Conservation (phyloP, 108 stramenopile genomes). For the Poteriospumella lacustris region DNA sequence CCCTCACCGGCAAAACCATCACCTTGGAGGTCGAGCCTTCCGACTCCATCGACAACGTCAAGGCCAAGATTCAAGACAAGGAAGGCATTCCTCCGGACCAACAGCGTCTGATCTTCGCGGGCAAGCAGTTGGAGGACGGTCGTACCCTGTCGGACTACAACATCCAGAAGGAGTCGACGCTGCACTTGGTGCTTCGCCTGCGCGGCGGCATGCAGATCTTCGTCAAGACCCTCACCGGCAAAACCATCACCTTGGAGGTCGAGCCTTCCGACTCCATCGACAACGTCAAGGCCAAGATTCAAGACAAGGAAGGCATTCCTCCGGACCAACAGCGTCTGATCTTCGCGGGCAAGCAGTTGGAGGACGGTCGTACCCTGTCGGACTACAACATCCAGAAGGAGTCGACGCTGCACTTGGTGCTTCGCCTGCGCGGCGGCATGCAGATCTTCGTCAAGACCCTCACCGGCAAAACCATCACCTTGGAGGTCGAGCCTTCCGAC, state of each 20-base stretch:
- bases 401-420: slow-evolving; percentile 34
- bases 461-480: slow-evolving; percentile 57
- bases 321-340: slow-evolving; percentile 95
- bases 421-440: slow-evolving; percentile 40
- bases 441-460: slow-evolving; percentile 43
- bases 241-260: slow-evolving; percentile 98
- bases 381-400: too few relatives aligned
- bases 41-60: slow-evolving; percentile 97
- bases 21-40: slow-evolving; percentile 94
- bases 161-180: too few relatives aligned
- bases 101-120: slow-evolving; percentile 94
- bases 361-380: too few relatives aligned
- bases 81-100: slow-evolving; percentile 95
- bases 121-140: slow-evolving; percentile 92
- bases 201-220: slow-evolving; percentile 71
- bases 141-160: too few relatives aligned
- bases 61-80: slow-evolving; percentile 98
- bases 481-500: slow-evolving; percentile 57
- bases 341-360: slow-evolving; percentile 97
- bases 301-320: slow-evolving; percentile 94
- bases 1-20: slow-evolving; percentile 98
- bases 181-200: slow-evolving; percentile 35
- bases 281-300: slow-evolving; percentile 97
- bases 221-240: slow-evolving; percentile 96
- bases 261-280: slow-evolving; percentile 96